These are phyloP conservation scores for Sicyos baderoa DNA, from an alignment of 306 rosid genomes.

Conservation along the genomic window DNA sequence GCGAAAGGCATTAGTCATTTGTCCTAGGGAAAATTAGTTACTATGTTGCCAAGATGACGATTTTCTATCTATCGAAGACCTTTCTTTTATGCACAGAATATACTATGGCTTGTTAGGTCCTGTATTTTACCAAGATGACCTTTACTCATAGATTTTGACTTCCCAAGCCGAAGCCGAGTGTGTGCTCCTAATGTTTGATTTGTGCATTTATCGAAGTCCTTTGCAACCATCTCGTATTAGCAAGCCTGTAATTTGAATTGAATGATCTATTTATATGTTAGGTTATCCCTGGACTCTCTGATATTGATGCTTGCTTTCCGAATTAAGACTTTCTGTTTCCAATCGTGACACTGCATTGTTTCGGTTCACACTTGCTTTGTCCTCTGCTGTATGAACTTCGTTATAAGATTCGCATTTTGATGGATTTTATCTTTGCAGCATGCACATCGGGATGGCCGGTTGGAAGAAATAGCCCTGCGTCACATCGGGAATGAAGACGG, in stretches of 20 bases:
- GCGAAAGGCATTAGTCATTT: not conserved
- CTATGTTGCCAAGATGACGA: not conserved
- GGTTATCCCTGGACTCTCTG: not conserved
- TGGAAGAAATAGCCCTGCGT: constrained; percentile 70
- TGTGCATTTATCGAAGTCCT: not conserved
- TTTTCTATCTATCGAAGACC: not conserved
- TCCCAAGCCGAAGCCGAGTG: not conserved
- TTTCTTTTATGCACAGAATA: not conserved
- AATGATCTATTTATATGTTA: not conserved
- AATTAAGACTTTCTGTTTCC: not conserved
- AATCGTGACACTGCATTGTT: no score
- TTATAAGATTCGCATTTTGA: constrained; percentile 21
- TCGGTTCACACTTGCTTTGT: not conserved
- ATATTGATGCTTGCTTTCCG: not conserved
- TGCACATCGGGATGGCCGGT: constrained; percentile 71
- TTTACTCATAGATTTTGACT: not conserved
- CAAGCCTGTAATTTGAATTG: not conserved
- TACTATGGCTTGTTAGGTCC: not conserved
- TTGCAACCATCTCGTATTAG: no score
- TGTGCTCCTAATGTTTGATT: not conserved
- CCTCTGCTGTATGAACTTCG: not conserved
- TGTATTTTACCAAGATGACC: not conserved
- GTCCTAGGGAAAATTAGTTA: not conserved
- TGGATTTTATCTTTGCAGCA: constrained; percentile 50
- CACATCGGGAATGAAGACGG: constrained; percentile 94